Conservation (phyloP, 1,284 basidiomycete species). For the Cutaneotrichosporon mucoides region DNA sequence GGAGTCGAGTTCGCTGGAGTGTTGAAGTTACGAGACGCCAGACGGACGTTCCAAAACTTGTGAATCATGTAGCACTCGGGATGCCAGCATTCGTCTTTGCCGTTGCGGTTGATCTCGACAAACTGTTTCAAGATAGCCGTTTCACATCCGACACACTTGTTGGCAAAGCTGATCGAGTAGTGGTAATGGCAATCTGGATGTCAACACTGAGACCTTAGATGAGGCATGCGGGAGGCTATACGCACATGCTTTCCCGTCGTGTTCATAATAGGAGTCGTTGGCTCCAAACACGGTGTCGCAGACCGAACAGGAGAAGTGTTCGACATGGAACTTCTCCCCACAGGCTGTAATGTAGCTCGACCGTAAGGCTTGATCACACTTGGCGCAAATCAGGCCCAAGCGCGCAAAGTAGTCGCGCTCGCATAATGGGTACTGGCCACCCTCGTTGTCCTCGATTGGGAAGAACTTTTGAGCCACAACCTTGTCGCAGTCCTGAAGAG, state of each 20-base stretch:
- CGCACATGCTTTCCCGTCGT: slow-evolving; percentile 80
- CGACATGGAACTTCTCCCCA: slow-evolving; percentile 98
- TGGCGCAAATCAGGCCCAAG: slow-evolving; percentile 92
- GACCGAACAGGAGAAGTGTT: slow-evolving; percentile 98
- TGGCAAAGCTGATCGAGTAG: slow-evolving; percentile 96
- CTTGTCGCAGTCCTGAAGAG: slow-evolving; percentile 80
- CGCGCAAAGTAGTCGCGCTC: slow-evolving; percentile 97
- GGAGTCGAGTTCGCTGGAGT: slow-evolving; percentile 53
- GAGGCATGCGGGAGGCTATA: slow-evolving; percentile 6
- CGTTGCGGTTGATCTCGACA: slow-evolving; percentile 98
- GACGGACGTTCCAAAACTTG: slow-evolving; percentile 99
- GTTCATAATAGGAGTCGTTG: slow-evolving; percentile 98
- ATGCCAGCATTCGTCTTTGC: slow-evolving; percentile 99
- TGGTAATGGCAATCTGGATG: slow-evolving; percentile 79
- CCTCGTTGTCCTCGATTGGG: slow-evolving; percentile 74
- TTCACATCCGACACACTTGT: slow-evolving; percentile 95
- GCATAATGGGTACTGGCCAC: slow-evolving; percentile 83
- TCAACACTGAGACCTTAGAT: too few species aligned
- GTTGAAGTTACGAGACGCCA: slow-evolving; percentile 63
- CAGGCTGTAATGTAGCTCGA: slow-evolving; percentile 99
- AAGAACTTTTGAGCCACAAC: slow-evolving; percentile 99
- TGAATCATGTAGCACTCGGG: slow-evolving; percentile 99
- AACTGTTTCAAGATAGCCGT: slow-evolving; percentile 99
- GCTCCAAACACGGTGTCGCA: slow-evolving; percentile 95
- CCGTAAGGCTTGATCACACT: slow-evolving; percentile 87